These are phyloP conservation scores for Hortaea sp. DNA, from an alignment of 2,329 filamentous ascomycete species.

Conservation along the genomic window DNA sequence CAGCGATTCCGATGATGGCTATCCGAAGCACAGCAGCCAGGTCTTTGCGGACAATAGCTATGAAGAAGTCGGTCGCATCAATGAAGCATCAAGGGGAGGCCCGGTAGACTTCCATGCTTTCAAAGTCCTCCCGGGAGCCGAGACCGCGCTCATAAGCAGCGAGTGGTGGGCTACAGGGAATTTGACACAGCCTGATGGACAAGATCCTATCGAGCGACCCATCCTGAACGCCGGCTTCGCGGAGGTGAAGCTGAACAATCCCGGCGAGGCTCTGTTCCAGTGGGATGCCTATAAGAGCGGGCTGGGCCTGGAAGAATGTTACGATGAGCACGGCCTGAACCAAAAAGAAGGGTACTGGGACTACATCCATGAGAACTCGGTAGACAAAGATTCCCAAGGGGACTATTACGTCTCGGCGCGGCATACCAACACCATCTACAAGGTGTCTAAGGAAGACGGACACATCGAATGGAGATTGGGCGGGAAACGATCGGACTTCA, in stretches of 20 bases:
- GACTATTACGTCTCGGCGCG: constrained; percentile 46
- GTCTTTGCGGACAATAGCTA: constrained; percentile 44
- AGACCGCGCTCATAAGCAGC: not conserved
- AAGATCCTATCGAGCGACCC: not conserved
- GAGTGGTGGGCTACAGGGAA: not conserved
- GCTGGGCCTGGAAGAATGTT: not conserved
- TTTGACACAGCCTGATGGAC: not conserved
- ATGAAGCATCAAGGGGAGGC: constrained; percentile 27
- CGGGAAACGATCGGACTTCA: not conserved
- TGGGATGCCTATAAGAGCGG: not conserved
- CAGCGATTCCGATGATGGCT: not conserved
- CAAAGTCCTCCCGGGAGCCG: constrained; percentile 17
- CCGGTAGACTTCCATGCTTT: constrained; percentile 46
- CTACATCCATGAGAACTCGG: constrained; percentile 46
- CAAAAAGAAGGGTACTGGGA: constrained; percentile 20
- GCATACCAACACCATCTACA: constrained; percentile 37
- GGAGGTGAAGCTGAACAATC: not conserved
- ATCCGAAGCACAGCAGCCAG: constrained; percentile 8
- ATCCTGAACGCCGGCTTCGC: not conserved
- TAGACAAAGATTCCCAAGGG: constrained; percentile 39
- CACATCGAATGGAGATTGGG: constrained; percentile 40
- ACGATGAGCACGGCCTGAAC: not conserved
- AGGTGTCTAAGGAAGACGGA: constrained; percentile 37
- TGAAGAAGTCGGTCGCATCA: constrained; percentile 38
- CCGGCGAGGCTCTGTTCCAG: not conserved